Percentiles rank a stretch among this genome's conserved stretches.
Conservation (phyloP, 805 yeast genomes). For the Candida vartiovaarae region DNA sequence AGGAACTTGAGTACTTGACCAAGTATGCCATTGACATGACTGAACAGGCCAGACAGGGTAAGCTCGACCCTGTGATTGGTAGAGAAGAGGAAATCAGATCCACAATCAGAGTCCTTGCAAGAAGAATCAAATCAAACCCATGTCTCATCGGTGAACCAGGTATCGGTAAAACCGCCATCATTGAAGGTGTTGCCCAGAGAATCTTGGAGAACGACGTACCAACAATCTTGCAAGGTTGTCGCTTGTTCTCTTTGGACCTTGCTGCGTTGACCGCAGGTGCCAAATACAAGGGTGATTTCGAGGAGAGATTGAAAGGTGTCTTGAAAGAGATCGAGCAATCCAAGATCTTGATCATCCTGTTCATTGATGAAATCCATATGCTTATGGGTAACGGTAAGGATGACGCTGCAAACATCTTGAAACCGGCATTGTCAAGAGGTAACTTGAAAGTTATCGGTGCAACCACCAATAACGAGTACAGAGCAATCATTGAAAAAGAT, state of each 20-base stretch:
- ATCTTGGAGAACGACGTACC: conserved; percentile 96
- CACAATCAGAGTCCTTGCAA: conserved; percentile 89
- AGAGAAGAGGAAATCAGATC: conserved; percentile 98
- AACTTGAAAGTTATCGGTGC: conserved; percentile 97
- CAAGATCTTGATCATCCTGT: conserved; percentile 76
- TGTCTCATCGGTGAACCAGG: conserved; percentile 98
- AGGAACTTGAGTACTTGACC: conserved; percentile 71
- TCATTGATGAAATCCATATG: conserved; percentile 98
- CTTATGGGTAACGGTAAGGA: conserved; percentile 98
- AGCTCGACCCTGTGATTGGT: conserved; percentile 96
- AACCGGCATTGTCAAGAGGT: conserved; percentile 97
- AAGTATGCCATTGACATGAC: conserved; percentile 95
- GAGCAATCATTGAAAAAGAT: conserved; percentile 88
- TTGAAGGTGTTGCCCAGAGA: conserved; percentile 98
- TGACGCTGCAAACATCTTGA: conserved; percentile 92
- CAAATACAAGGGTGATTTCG: conserved; percentile 96
- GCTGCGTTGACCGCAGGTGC: conserved; percentile 99
- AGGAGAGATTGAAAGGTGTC: conserved; percentile 96
- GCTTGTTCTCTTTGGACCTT: conserved; percentile 80
- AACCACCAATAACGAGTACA: conserved; percentile 90
- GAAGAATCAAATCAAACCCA: conserved; percentile 95
- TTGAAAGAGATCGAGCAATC: conserved; percentile 89
- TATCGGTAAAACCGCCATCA: conserved; percentile 97
- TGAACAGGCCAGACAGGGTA: conserved; percentile 87
- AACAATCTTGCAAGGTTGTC: conserved; percentile 70